Percentiles rank a stretch among this genome's conserved stretches.
phyloP scores from a whole-genome alignment of 352 stramenopile genomes.

The Phytophthora hibernalis region DNA sequence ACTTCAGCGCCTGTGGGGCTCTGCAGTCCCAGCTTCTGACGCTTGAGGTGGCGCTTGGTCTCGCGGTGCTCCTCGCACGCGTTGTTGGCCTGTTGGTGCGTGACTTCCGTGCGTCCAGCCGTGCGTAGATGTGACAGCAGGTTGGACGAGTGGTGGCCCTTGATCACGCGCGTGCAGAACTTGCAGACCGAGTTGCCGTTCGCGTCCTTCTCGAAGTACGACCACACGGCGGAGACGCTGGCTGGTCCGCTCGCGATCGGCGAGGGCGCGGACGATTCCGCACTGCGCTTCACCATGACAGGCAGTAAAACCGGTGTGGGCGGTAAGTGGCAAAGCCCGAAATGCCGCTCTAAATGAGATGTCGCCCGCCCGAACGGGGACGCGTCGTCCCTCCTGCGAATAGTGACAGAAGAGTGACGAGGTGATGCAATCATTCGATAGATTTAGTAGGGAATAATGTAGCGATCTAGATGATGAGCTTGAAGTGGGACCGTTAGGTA shows the following conservation, averaged over 20 bases:
- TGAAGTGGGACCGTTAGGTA: conserved; percentile 14
- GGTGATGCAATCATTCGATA: conserved; percentile 1
- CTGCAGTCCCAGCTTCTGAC: conserved; percentile 71
- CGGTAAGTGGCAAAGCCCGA: conserved; percentile 8
- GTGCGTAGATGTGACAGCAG: conserved; percentile 83
- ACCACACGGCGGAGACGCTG: conserved; percentile 84
- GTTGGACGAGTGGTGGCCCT: conserved; percentile 87
- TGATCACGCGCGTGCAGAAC: conserved; percentile 87
- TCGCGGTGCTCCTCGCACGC: conserved; percentile 85
- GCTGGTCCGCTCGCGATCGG: conserved; percentile 46
- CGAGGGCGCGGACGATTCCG: no score
- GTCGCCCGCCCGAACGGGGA: conserved; percentile 3
- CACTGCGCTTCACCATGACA: conserved; percentile 41
- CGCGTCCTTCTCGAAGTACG: conserved; percentile 83
- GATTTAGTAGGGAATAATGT: conserved; percentile 3
- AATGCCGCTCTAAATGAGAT: conserved; percentile 17
- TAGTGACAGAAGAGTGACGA: conserved; percentile 13
- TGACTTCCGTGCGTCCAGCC: conserved; percentile 67
- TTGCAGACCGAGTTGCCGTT: conserved; percentile 85
- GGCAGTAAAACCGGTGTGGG: conserved; percentile 5
- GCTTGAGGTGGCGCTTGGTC: conserved; percentile 80
- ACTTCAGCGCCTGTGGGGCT: conserved; percentile 49
- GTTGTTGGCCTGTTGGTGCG: conserved; percentile 76
- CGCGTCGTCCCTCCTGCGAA: conserved; percentile 4
- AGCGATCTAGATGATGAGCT: conserved; percentile 1